Conservation (phyloP, 805 yeast genomes). For the Maudiozyma saulgeensis region DNA sequence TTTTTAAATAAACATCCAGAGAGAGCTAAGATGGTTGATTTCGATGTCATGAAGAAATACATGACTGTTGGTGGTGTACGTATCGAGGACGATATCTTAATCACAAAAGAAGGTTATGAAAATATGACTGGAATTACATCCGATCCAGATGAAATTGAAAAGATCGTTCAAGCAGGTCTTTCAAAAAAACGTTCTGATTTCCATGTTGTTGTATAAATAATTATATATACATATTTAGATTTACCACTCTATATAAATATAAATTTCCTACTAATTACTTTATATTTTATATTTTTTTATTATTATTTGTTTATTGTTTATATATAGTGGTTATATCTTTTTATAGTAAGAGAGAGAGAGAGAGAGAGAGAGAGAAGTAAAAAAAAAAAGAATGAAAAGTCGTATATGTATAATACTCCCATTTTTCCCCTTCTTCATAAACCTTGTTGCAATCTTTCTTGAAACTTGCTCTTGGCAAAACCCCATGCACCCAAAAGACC, state of each 20-base stretch:
- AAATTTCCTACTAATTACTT: no score
- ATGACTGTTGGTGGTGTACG: slow-evolving; percentile 94
- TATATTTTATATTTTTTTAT: background rate
- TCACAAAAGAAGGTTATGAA: slow-evolving; percentile 69
- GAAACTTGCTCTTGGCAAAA: slow-evolving; percentile 68
- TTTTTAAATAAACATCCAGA: slow-evolving; percentile 38
- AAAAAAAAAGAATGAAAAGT: background rate
- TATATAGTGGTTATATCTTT: background rate
- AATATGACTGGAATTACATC: slow-evolving; percentile 75
- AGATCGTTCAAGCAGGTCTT: slow-evolving; percentile 64
- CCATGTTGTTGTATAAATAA: slow-evolving; percentile 42
- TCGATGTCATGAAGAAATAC: slow-evolving; percentile 60
- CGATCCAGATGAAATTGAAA: slow-evolving; percentile 74
- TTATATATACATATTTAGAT: background rate
- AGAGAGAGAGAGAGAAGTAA: background rate
- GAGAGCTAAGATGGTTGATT: slow-evolving; percentile 50
- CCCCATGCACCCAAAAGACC: slow-evolving; percentile 79
- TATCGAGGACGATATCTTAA: slow-evolving; percentile 85
- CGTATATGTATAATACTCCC: no score
- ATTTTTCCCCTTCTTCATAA: slow-evolving; percentile 14
- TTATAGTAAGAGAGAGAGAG: background rate
- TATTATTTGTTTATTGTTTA: background rate
- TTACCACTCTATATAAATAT: background rate
- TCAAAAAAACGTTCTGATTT: slow-evolving; percentile 52
- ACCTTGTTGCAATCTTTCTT: slow-evolving; percentile 42